phyloP scores from a whole-genome alignment of 2,329 filamentous ascomycete genomes.

The Pseudogymnoascus sp. region DNA sequence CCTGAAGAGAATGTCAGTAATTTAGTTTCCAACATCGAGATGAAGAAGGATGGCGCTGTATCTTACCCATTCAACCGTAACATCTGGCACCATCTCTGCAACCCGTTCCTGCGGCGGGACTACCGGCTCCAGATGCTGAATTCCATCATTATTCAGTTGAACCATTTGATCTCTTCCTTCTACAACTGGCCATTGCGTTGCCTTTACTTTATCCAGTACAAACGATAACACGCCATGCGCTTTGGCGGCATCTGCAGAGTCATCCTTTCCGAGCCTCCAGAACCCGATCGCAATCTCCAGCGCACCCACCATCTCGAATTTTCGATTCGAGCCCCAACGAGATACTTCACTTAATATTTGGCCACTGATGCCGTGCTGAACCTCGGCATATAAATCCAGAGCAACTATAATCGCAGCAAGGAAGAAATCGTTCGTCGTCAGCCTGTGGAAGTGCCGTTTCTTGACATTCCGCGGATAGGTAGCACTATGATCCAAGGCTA shows the following conservation, averaged over 20 bases:
- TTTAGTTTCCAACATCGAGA: background rate
- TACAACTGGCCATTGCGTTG: background rate
- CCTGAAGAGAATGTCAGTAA: background rate
- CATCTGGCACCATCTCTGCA: background rate
- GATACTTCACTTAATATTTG: background rate
- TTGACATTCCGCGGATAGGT: background rate
- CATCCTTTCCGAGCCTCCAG: constrained; percentile 10
- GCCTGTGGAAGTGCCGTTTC: constrained; percentile 9
- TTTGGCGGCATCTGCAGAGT: constrained; percentile 13
- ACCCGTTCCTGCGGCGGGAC: background rate
- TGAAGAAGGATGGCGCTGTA: background rate
- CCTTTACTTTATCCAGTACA: constrained; percentile 8
- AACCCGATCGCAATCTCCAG: constrained; percentile 10
- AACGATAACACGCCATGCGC: constrained; percentile 15
- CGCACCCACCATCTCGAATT: constrained; percentile 11
- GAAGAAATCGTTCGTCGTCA: constrained; percentile 12
- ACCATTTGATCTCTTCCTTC: background rate
- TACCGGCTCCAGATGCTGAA: background rate
- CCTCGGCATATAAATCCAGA: constrained; percentile 11
- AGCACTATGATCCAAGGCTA: constrained; percentile 3
- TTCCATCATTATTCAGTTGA: background rate
- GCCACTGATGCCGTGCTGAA: background rate
- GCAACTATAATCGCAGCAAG: constrained; percentile 12
- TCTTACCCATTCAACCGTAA: constrained; percentile 5
- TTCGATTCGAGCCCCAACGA: constrained; percentile 8